phyloP scores from a whole-genome alignment of 75 land plant species.

The Azolla pinnata region DNA sequence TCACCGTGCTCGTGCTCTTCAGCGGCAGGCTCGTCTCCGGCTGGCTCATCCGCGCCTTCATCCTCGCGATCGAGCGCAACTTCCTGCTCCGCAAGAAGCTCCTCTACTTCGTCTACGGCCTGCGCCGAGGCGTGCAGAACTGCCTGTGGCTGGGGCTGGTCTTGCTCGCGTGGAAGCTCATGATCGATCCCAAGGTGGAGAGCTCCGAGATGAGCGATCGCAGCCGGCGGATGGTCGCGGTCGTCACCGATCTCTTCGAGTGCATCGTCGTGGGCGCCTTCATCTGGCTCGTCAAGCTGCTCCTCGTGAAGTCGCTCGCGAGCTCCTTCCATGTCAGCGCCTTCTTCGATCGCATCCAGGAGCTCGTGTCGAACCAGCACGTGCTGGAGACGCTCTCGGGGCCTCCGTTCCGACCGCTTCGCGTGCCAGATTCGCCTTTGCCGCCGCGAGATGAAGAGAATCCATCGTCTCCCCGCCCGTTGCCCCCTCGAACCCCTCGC shows the following conservation, averaged over 20 bases:
- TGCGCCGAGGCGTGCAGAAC: conserved; percentile 62
- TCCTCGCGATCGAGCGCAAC: conserved; percentile 66
- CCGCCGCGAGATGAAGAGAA: conserved; percentile 32
- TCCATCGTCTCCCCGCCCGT: conserved; percentile 50
- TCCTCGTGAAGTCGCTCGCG: conserved; percentile 59
- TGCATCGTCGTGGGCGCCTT: conserved; percentile 50
- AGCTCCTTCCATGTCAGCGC: conserved; percentile 68
- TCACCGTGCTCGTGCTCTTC: conserved; percentile 49
- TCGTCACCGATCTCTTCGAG: conserved; percentile 44
- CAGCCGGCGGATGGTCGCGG: conserved; percentile 14
- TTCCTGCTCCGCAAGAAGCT: conserved; percentile 64
- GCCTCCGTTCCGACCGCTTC: conserved; percentile 41
- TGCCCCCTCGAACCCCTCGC: conserved; percentile 41
- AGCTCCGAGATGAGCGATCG: not conserved
- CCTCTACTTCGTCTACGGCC: conserved; percentile 75
- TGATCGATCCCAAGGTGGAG: conserved; percentile 53
- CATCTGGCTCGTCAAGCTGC: conserved; percentile 51
- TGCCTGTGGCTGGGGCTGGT: conserved; percentile 72
- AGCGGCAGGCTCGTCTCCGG: conserved; percentile 80
- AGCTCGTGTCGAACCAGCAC: conserved; percentile 58
- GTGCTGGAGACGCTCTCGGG: conserved; percentile 66
- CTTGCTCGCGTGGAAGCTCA: conserved; percentile 55
- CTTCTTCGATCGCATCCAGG: conserved; percentile 73
- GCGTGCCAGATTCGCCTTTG: conserved; percentile 37
- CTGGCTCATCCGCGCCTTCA: conserved; percentile 55